Base-by-base conservation (phyloP, 73 alveolate species). In the Paramecium caudatum region DNA sequence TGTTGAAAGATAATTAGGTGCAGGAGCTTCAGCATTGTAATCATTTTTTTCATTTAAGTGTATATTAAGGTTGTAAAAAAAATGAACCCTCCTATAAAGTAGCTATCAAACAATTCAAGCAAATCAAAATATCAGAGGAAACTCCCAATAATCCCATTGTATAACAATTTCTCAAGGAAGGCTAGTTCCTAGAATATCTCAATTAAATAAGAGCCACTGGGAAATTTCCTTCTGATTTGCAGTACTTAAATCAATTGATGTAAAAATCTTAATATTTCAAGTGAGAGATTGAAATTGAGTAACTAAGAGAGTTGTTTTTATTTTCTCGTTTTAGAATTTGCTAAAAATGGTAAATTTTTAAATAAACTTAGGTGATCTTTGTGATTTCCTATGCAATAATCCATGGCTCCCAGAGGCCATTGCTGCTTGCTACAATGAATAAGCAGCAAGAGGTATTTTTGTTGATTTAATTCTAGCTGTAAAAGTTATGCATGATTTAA, bases 311-410 rank as follows among this genome's bases (percentile, higher is more conserved):
- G 21, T 25, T 17, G 7, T 3, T 25, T 16, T 21, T 4, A 2
- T 23, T 21, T 21, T 8, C 12, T 55, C 23, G 78, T 55, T 55
- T 55, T 55, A 55, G 41, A 55, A 41, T 55, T 17, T 21, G 78
- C 78, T 55, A 55, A 19, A 21, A 55, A 55, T 55, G 78, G 78
- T 55, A 17, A 10, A 9, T 15, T 55, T 25, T 55, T 34, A 55
- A 55, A 55, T 21, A 0, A 25, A 4, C 1, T 25, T 55, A 55
- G 78, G 78, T 55, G 30, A 55, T 55, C 30, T 55, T 4, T 9
- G 25, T 25, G 78, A 55, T 0, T 55, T 55, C 30, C 78, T 55
- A 16, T 4, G 25, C 5, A 41, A 55, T 1, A 21, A 55, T 8
- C 45, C 78, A 7, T 49, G 69, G 69, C 19, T 55, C 19, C 78